Evolutionary conservation across 176 grass and related monocot genomes (phyloP).

Genomic region (Avena atlantica): DNA sequence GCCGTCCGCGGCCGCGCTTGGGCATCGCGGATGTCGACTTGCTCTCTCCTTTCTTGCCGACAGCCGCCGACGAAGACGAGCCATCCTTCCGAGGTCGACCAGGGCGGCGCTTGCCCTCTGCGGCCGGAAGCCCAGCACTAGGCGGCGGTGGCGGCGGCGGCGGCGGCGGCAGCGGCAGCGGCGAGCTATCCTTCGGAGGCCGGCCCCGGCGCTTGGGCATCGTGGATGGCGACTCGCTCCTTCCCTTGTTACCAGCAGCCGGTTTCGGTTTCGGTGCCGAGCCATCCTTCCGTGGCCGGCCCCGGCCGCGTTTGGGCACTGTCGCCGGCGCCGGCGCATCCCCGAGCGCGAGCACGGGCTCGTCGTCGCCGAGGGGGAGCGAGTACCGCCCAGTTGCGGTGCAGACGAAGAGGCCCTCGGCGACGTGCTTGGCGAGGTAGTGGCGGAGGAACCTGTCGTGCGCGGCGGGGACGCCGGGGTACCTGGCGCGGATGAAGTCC

Average conservation of each 20-base stretch:
- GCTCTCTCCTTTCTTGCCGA: neutral
- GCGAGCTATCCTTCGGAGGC: neutral
- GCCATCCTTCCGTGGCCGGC: slow-evolving; percentile 30
- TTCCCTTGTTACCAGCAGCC: neutral
- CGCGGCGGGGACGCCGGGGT: slow-evolving; percentile 40
- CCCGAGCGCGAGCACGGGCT: neutral
- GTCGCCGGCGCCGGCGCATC: neutral
- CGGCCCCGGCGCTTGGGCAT: slow-evolving; percentile 2
- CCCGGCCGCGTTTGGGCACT: slow-evolving; percentile 25
- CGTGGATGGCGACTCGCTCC: neutral
- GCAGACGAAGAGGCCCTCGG: slow-evolving; percentile 45
- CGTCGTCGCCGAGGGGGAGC: neutral
- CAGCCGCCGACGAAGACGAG: neutral
- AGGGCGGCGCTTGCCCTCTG: neutral
- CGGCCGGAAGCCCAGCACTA: neutral
- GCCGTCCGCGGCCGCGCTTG: slow-evolving; percentile 15
- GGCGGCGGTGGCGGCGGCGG: too few species aligned
- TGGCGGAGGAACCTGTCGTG: slow-evolving; percentile 55
- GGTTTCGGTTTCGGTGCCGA: neutral
- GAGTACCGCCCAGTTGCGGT: slow-evolving; percentile 29
- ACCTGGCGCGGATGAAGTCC: slow-evolving; percentile 39
- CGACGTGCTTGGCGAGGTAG: slow-evolving; percentile 63
- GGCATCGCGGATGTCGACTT: neutral
- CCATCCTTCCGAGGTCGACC: slow-evolving; percentile 29
- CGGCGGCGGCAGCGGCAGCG: neutral